Base-by-base conservation (phyloP, 2,329 filamentous ascomycete genomes). In the Botryosphaeria agaves region DNA sequence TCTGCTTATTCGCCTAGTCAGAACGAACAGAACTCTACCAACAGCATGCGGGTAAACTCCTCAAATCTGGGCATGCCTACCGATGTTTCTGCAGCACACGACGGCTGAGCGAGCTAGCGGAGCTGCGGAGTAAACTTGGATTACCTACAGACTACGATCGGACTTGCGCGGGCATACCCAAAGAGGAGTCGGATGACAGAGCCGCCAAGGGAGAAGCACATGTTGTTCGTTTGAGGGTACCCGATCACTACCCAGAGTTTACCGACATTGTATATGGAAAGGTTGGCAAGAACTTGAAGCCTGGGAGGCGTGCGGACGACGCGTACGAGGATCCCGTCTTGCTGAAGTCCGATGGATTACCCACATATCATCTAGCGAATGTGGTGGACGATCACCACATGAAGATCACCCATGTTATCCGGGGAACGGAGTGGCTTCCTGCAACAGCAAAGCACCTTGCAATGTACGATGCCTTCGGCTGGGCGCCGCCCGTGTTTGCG, bases 291-390 rank as follows among this genome's bases (percentile, higher is more conserved):
- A 12, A 18, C n/a, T 21, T 11, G 56, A 59, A 56, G 64, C 55
- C 65, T 67, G 47, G 55, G 44, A 53, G 46, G 45, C 19, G 46
- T 45, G 17, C 49, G n/a, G 41, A 56, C 18, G 45, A 55, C 7
- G 62, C 66, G 15, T 76, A 64, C 38, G 82, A 89, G 40, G 85
- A 95, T 45, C 87, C 84, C 14, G 80, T 98, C 36, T 62, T 98
- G 24, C 61, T 94, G 36, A 98, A 98, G 53, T 76, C 75, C 1
- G 89, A 98, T 48, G 85, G 84, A 0, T 79, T 79, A 39, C 89
- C 89, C 0, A 98, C 91, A 0, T 98, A 98, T 47, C 89, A 98
- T 52, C 76, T 98, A 36, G 89, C 89, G 4, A 98, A 95, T 46
- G 87, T 98, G 6, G 76, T 98, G 4, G 89, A 98, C 47, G 89